Base-by-base conservation (phyloP, 768 basidiomycete species). In the Cyclocybe cylindracea region DNA sequence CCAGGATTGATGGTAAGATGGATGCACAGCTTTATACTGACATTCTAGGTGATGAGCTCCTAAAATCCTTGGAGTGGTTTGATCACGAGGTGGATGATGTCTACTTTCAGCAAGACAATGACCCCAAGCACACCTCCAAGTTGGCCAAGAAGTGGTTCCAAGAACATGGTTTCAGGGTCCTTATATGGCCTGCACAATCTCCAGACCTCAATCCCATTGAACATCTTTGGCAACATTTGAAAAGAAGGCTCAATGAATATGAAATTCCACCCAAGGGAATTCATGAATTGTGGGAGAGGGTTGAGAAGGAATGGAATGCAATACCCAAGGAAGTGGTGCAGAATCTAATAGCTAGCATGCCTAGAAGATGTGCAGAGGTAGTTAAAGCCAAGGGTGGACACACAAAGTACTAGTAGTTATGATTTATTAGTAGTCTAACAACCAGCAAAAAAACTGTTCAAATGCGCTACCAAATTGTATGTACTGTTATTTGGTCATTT, bases 111-210 rank as follows among this genome's bases (percentile, higher is more conserved):
- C 64, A 66, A 44, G 62, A 68, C 39, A 65, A 67, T 55, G 58
- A 65, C 56, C 60, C 61, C 10, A 74, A 72, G 53, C 71, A 75
- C 61, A 73, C 55, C 3, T 54, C 56, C 18, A 57, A 59, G 29
- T 13, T 59, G 3, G 60, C 61, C 10, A 35, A 46, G 10, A 34
- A 39, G 2, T 73, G 67, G 65, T 65, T 74, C 39, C 7, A 44
- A 14, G 50, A 66, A 10, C 52, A 70, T 41, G 32, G 62, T 38
- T 32, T 70, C 38, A 10, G 60, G 29, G 46, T 60, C 10, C 49
- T 75, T 7, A 10, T 14, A 1, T 75, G 71, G 70, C 65, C 64
- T 4, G 44, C 71, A 3, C 37, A 52, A 33, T 60, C 48, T 39
- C 54, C 59, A n/a, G 59, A 62, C 46, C 46, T 62, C 4, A 60